Conservation (phyloP, 2,329 filamentous ascomycete genomes). For the Lachnellula hyalina region DNA sequence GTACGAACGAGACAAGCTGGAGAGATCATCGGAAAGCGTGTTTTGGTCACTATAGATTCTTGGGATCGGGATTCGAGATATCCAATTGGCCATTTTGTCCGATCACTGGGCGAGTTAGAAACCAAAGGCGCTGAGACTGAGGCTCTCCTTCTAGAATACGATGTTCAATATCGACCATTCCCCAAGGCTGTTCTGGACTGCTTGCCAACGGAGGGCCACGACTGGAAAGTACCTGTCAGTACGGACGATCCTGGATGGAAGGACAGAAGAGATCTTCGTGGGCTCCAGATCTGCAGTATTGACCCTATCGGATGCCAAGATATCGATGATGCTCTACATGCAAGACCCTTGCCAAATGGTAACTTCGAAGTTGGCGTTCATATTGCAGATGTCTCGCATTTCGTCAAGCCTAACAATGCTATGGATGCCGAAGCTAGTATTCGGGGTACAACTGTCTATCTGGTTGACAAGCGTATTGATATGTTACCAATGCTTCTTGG, state of each 20-base stretch:
- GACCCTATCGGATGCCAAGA: constrained; percentile 95
- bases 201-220: constrained; percentile 82
- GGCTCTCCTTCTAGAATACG: constrained; percentile 86
- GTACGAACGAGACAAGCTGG: constrained; percentile 85
- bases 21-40: constrained; percentile 83
- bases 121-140: constrained; percentile 98
- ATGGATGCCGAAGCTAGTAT: constrained; percentile 96
- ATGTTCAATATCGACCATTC: constrained; percentile 96
- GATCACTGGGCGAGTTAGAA: constrained; percentile 87
- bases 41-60: constrained; percentile 87
- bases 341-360: constrained; percentile 76
- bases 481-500: constrained; percentile 97
- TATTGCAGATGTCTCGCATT: constrained; percentile 98
- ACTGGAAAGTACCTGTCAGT: constrained; percentile 84
- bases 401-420: constrained; percentile 92
- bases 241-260: constrained; percentile 81
- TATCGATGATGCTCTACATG: constrained; percentile 95
- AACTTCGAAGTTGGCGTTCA: constrained; percentile 96
- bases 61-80: constrained; percentile 95
- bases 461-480: constrained; percentile 98
- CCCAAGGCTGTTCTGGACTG: constrained; percentile 94
- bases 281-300: constrained; percentile 91
- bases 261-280: constrained; percentile 75
- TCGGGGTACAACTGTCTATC: constrained; percentile 91
- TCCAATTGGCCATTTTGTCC: constrained; percentile 88